Percentiles rank a stretch among this genome's conserved stretches.
These are phyloP conservation scores for Chalciporus sphaerocephalus DNA, from an alignment of 768 basidiomycete species.

Conservation along the genomic window DNA sequence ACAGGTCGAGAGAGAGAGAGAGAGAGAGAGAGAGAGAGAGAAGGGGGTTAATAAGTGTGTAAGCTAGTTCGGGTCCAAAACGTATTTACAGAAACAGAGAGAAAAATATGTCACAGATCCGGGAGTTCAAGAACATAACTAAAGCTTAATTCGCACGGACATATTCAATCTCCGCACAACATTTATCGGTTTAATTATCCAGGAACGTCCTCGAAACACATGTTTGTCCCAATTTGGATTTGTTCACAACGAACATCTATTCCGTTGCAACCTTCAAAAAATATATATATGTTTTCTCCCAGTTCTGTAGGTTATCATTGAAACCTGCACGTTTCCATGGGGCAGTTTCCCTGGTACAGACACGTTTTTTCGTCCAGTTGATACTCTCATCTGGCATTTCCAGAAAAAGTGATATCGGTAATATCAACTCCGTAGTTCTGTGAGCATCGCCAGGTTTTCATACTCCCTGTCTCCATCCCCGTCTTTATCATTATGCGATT, in stretches of 20 bases:
- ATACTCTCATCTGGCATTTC: slow-evolving; percentile 22
- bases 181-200: slow-evolving; percentile 27
- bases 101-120: slow-evolving; percentile 40
- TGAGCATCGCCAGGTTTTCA: slow-evolving; percentile 28
- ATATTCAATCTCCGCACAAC: slow-evolving; percentile 33
- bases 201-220: slow-evolving; percentile 31
- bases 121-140: slow-evolving; percentile 39
- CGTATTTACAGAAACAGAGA: slow-evolving; percentile 38
- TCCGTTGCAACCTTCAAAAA: slow-evolving; percentile 19
- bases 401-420: slow-evolving; percentile 32
- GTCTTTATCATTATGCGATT: slow-evolving; percentile 29
- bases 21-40: slow-evolving; percentile 16
- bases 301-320: no score
- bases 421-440: slow-evolving; percentile 32
- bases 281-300: slow-evolving; percentile 11
- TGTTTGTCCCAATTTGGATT: no score
- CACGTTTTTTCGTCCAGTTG: slow-evolving; percentile 15
- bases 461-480: slow-evolving; percentile 16
- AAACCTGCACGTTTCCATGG: slow-evolving; percentile 22
- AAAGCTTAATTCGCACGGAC: slow-evolving; percentile 34
- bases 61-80: slow-evolving; percentile 35
- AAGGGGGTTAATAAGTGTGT: slow-evolving; percentile 33
- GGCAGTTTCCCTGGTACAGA: slow-evolving; percentile 11
- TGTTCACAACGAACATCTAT: no score
- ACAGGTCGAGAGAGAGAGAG: slow-evolving; percentile 9